These are phyloP conservation scores for Thecaphora thlaspeos DNA, from an alignment of 1,284 basidiomycete genomes.

Conservation along the genomic window DNA sequence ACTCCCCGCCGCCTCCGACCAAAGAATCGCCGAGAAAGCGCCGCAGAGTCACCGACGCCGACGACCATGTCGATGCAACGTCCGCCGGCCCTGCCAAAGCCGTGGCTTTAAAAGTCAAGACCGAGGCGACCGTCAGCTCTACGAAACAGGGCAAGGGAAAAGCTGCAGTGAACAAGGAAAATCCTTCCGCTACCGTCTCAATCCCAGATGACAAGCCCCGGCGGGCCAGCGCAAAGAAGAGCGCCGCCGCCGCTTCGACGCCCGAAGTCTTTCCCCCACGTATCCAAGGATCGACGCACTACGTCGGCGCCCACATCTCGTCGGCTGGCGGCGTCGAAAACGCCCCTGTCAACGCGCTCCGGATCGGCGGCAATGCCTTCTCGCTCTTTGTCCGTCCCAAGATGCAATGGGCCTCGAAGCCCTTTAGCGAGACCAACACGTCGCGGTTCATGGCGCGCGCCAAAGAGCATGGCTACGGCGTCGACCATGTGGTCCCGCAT, in stretches of 20 bases:
- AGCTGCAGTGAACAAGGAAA: conserved; percentile 4
- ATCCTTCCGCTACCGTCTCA: too few relatives aligned
- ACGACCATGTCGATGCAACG: too few relatives aligned
- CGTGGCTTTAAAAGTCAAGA: too few relatives aligned
- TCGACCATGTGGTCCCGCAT: conserved; percentile 67
- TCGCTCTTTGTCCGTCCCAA: conserved; percentile 82
- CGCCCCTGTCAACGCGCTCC: conserved; percentile 67
- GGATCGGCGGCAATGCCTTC: conserved; percentile 71
- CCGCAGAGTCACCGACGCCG: too few relatives aligned
- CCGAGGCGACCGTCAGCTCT: too few relatives aligned
- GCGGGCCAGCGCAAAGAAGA: conserved; percentile 14
- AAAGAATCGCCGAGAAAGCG: too few relatives aligned
- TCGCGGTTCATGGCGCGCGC: conserved; percentile 25
- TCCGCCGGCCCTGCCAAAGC: too few relatives aligned
- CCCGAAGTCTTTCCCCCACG: conserved; percentile 13
- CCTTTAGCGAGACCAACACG: conserved; percentile 63
- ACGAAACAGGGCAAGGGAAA: too few relatives aligned
- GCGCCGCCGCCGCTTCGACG: conserved; percentile 3
- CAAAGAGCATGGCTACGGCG: conserved; percentile 47
- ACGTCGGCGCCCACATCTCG: conserved; percentile 76
- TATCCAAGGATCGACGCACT: conserved; percentile 6
- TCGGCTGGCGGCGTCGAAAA: conserved; percentile 77
- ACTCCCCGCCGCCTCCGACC: too few relatives aligned
- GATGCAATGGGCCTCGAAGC: conserved; percentile 72
- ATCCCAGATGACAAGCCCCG: conserved; percentile 4